Conservation (phyloP, 2,329 filamentous ascomycete species). For the Beauveria rudraprayagi region DNA sequence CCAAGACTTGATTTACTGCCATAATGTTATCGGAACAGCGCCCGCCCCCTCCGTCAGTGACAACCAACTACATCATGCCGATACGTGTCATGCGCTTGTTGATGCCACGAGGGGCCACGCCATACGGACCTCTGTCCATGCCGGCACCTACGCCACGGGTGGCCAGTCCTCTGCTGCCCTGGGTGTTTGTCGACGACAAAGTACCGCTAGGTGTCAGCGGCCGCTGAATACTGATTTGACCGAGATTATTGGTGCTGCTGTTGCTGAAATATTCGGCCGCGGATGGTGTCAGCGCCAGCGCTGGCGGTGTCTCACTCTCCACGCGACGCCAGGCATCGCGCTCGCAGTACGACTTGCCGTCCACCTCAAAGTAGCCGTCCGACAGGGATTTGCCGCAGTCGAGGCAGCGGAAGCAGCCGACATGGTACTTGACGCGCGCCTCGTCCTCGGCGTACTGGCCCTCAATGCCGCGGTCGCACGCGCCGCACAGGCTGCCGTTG, state of each 20-base stretch:
- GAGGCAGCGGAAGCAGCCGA: slow-evolving; percentile 75
- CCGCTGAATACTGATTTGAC: no score
- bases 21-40: neutral
- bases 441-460: slow-evolving; percentile 89
- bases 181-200: neutral
- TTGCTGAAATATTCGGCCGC: neutral
- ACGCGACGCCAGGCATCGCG: slow-evolving; percentile 63
- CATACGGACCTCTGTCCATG: slow-evolving; percentile 15
- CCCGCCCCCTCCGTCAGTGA: neutral
- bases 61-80: slow-evolving; percentile 43
- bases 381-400: slow-evolving; percentile 67
- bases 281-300: neutral
- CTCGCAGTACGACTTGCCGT: slow-evolving; percentile 75
- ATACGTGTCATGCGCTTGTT: slow-evolving; percentile 53
- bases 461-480: slow-evolving; percentile 80
- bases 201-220: neutral
- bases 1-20: neutral
- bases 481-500: slow-evolving; percentile 76
- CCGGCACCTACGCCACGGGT: neutral
- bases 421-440: slow-evolving; percentile 69
- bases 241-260: neutral
- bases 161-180: slow-evolving; percentile 4
- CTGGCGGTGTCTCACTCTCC: slow-evolving; percentile 20
- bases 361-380: slow-evolving; percentile 88
- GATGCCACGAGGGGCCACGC: slow-evolving; percentile 27